Percentiles rank a stretch among this genome's conserved stretches.
Conservation (phyloP, 2,329 filamentous ascomycete species). For the Venturia effusa region DNA sequence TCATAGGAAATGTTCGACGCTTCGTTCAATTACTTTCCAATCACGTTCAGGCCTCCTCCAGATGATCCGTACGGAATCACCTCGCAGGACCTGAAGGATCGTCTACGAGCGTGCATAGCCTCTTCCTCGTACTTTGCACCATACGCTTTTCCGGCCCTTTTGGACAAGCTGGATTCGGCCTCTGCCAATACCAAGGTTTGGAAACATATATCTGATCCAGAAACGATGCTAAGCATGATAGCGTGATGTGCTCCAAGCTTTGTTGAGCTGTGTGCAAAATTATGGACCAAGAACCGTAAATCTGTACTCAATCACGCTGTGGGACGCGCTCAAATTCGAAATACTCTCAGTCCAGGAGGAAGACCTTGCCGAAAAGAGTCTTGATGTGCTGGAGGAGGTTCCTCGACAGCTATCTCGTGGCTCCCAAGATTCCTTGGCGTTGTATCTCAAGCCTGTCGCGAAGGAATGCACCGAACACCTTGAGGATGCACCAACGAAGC, state of each 20-base stretch:
- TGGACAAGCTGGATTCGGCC: constrained; percentile 60
- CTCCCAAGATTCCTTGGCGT: constrained; percentile 36
- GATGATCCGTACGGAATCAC: constrained; percentile 62
- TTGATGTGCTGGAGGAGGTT: constrained; percentile 44
- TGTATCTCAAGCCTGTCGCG: constrained; percentile 49
- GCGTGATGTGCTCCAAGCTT: constrained; percentile 54
- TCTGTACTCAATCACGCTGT: constrained; percentile 52
- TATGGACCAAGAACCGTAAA: constrained; percentile 50
- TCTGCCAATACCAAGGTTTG: constrained; percentile 54
- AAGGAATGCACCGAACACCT: constrained; percentile 60
- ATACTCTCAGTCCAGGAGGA: constrained; percentile 57
- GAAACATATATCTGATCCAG: not conserved
- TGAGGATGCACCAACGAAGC: constrained; percentile 57
- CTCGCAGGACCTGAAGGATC: constrained; percentile 54
- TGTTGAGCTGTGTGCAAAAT: constrained; percentile 47
- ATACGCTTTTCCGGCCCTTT: constrained; percentile 53
- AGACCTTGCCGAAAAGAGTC: constrained; percentile 49
- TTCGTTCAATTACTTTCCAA: constrained; percentile 63
- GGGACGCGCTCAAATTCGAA: constrained; percentile 60
- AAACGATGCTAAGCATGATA: constrained; percentile 18
- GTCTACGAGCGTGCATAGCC: constrained; percentile 53
- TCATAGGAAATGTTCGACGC: constrained; percentile 50
- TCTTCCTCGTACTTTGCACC: constrained; percentile 53
- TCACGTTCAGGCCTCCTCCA: constrained; percentile 58
- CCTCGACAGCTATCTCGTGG: constrained; percentile 42